Evolutionary conservation across 2,329 filamentous ascomycete genomes (phyloP), one percentile per base, ranked within the genome.

Genomic region (Dactylellina parvicollis): DNA sequence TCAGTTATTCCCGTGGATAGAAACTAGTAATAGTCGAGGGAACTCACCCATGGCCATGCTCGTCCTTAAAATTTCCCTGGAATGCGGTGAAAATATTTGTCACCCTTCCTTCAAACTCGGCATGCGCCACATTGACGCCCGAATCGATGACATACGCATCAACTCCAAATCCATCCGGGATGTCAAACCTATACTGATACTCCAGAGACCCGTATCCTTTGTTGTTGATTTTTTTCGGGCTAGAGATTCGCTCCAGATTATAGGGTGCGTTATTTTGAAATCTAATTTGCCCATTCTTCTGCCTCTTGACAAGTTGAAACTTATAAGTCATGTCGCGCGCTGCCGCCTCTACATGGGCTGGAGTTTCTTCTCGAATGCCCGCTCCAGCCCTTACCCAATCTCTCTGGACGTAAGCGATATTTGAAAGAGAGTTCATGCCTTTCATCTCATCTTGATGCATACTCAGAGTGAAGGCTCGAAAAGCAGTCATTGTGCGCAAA

Each of bases 241-340:
- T 78, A 2, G 79, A 80, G 4, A 80, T 62, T 2, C 80, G 75
- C 12, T 75, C 76, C 40, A 81, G 59, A 14, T 76, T 77, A 75
- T 76, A 79, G 8, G 76, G 74, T 18, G 55, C 77, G 10, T 75
- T 67, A 3, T 26, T 57, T 47, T 76, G 62, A 26, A 42, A 26
- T 3, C 8, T n/a, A 30, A n/a, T 20, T 7, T 61, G 14, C 24
- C 49, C 12, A 5, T 32, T 20, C 2, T 40, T 34, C 54, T 52
- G 62, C 1, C 73, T 56, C 8, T 56, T 36, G 2, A 24, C 26
- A 22, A 32, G 46, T 28, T 74, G 71, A 42, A 66, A 77, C 4
- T 38, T 28, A 7, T 16, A 14, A 18, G 8, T 14, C 42, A 38
- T 5, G 16, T 3, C 12, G 10, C 34, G 34, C 4, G 34, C 34